Conservation (phyloP, 352 stramenopile genomes). For the Pythium sukuiense region DNA sequence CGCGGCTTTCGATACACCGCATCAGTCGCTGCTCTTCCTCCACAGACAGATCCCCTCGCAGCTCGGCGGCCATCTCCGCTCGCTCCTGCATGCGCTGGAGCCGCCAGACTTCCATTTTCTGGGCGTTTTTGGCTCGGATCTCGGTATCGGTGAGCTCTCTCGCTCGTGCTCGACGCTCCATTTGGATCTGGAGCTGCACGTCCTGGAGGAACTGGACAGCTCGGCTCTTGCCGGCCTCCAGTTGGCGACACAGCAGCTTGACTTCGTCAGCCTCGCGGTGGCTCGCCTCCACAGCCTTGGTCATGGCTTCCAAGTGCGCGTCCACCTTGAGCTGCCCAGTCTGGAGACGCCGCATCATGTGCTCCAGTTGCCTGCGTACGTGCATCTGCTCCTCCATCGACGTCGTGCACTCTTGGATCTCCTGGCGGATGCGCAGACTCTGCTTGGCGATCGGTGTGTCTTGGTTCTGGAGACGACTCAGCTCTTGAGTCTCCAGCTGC, state of each 20-base stretch:
- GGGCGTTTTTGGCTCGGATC: constrained; percentile 75
- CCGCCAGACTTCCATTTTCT: constrained; percentile 81
- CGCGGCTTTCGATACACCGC: constrained; percentile 60
- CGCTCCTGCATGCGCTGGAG: constrained; percentile 71
- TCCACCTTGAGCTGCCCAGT: constrained; percentile 73
- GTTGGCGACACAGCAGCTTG: constrained; percentile 69
- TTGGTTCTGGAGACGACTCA: constrained; percentile 75
- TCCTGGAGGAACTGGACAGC: constrained; percentile 81
- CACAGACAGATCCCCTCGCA: constrained; percentile 66
- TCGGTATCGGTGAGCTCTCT: constrained; percentile 74
- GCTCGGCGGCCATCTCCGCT: constrained; percentile 71
- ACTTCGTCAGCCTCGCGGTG: constrained; percentile 68
- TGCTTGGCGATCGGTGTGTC: constrained; percentile 76
- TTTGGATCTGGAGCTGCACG: constrained; percentile 69
- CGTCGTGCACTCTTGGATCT: constrained; percentile 66
- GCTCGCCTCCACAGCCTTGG: constrained; percentile 63
- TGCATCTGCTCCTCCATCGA: constrained; percentile 86
- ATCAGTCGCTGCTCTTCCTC: constrained; percentile 63
- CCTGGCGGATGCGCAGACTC: constrained; percentile 60
- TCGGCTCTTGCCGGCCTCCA: constrained; percentile 72
- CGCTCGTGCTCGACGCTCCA: constrained; percentile 60
- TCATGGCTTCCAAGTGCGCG: constrained; percentile 66
- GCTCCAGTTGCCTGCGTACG: constrained; percentile 63
- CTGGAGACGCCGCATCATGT: constrained; percentile 81
- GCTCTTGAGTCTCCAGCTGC: constrained; percentile 67